Evolutionary conservation across 306 rosid genomes (phyloP).

Genomic region (Oemleria cerasiformis): DNA sequence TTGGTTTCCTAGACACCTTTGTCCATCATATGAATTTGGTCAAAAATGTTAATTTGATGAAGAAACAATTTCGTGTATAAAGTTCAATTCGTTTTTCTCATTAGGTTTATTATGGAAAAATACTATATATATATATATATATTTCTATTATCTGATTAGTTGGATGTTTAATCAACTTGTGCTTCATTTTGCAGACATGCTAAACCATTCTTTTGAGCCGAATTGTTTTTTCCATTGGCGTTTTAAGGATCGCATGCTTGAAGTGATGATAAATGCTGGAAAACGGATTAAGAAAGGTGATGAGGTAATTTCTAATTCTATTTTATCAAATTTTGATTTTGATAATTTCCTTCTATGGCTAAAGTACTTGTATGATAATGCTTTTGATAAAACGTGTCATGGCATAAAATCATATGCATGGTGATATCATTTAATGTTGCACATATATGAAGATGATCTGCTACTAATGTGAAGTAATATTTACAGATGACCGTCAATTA

Average conservation of each 20-base stretch:
- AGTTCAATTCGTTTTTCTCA: not conserved
- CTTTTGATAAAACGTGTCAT: not conserved
- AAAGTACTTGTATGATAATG: not conserved
- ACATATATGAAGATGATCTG: conserved; percentile 27
- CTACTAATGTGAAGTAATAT: conserved; percentile 29
- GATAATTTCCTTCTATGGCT: conserved; percentile 12
- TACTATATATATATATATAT: not conserved
- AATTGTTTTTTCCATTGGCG: conserved; percentile 99
- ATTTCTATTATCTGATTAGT: conserved; percentile 1
- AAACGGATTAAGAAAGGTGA: conserved; percentile 78
- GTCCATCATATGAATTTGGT: not conserved
- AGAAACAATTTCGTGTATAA: not conserved
- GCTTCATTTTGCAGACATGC: conserved; percentile 65
- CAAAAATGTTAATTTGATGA: not conserved
- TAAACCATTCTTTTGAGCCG: conserved; percentile 93
- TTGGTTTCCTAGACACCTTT: not conserved
- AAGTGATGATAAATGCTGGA: conserved; percentile 97
- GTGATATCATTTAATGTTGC: conserved; percentile 14
- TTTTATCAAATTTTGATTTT: conserved; percentile 15
- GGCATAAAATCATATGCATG: not conserved
- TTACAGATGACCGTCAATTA: conserved; percentile 84
- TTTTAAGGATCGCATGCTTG: conserved; percentile 92
- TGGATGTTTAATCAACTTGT: conserved; percentile 18
- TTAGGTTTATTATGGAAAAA: not conserved
- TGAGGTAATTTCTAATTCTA: conserved; percentile 56